Evolutionary conservation across 495 filamentous ascomycete species (phyloP), one percentile per base, ranked within the genome.

Genomic region (Hypoxylon subgilvum): DNA sequence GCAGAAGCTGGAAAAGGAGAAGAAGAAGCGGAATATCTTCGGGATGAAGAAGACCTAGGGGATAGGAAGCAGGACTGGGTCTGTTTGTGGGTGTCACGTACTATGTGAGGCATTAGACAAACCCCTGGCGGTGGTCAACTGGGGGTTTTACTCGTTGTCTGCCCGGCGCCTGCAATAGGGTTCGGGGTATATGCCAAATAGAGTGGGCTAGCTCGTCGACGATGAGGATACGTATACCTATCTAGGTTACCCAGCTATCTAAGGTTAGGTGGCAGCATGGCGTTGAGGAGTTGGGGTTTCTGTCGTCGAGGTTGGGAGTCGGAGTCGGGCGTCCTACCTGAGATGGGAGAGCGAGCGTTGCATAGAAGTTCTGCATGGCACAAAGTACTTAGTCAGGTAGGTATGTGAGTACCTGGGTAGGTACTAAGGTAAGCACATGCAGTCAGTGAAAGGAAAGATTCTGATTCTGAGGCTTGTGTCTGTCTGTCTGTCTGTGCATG

Each of bases 21-120:
- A 90, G 73, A 91, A 90, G 78, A 89, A 87, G 69, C 81, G 86
- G 63, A 85, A 87, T 65, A 89, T 95, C 67, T 90, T 92, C 72
- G 81, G 86, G 36, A 84, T 83, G 52, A 87, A 86, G 76, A 84
- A 83, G 53, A 72, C 47, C 35, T 39, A 43, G 12, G 28, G 25
- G 35, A 25, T 2, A 32, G 14, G 12, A 40, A n/a, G 16, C 12
- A 6, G 18, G 5, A 38, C 34, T 4, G 7, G 18, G 4, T 8
- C 7, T 9, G 5, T 4, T 14, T 4, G 9, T 19, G 5, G 25
- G 27, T 27, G n/a, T 27, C 10, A 18, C 4, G 13, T 14, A 22
- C 31, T 5, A 25, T 35, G 16, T n/a, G 27, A 19, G 14, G 17
- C 23, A 39, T 18, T 5, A 51, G 14, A 23, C 28, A n/a, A 30